Evolutionary conservation across 2,329 filamentous ascomycete genomes (phyloP).

Genomic region (Fusarium agapanthi): DNA sequence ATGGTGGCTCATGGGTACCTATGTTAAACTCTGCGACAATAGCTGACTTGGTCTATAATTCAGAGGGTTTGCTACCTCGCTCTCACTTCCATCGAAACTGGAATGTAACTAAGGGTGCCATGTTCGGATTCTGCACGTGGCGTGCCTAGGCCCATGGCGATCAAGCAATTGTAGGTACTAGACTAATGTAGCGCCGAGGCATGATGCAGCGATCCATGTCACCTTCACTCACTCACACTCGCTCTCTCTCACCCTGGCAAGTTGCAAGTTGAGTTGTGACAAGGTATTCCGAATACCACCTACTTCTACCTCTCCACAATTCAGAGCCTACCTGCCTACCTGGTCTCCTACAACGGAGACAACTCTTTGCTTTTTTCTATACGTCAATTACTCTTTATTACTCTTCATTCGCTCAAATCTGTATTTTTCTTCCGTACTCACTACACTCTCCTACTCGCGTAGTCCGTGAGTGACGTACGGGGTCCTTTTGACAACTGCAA

Average conservation of each 20-base stretch:
- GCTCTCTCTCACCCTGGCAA: neutral
- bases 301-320: conserved; percentile 11
- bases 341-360: neutral
- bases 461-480: conserved; percentile 2
- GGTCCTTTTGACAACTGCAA: neutral
- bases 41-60: neutral
- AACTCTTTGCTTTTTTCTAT: neutral
- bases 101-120: conserved; percentile 4
- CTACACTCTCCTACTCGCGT: neutral
- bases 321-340: neutral
- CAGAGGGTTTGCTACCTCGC: neutral
- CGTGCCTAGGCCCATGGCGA: neutral
- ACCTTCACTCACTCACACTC: neutral
- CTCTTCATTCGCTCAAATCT: neutral
- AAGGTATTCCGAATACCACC: neutral
- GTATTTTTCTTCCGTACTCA: too few relatives aligned
- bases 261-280: neutral
- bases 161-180: neutral
- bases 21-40: neutral
- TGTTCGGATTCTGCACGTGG: conserved; percentile 19
- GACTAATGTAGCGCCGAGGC: conserved; percentile 2
- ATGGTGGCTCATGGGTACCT: neutral
- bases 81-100: neutral
- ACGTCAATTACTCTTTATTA: neutral
- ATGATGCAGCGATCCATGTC: neutral